Conservation (phyloP, 129 eudicot species). For the Saposhnikovia divaricata region DNA sequence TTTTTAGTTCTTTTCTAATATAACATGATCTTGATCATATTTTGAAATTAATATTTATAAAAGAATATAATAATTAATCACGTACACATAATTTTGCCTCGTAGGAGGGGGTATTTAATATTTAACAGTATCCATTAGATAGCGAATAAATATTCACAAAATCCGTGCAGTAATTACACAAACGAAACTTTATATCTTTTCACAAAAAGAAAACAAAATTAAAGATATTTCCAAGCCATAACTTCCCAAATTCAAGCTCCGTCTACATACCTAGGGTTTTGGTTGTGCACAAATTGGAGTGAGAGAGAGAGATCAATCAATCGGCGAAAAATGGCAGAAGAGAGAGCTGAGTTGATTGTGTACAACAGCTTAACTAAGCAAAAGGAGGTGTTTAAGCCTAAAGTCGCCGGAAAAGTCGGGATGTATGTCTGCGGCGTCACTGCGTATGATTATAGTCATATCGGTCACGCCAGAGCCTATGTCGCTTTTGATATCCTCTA, state of each 20-base stretch:
- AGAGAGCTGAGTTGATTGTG: not conserved
- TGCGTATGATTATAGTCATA: slow-evolving; percentile 15
- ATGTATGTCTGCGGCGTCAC: slow-evolving; percentile 23
- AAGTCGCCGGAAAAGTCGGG: slow-evolving; percentile 17
- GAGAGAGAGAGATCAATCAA: not conserved
- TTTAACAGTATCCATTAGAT: not conserved
- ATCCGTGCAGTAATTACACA: not conserved
- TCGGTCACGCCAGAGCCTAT: slow-evolving; percentile 15
- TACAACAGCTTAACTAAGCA: slow-evolving; percentile 12
- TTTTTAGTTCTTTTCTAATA: no score
- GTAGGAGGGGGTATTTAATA: no score
- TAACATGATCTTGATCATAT: no score
- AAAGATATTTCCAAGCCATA: not conserved
- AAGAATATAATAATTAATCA: no score
- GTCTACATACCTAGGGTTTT: not conserved
- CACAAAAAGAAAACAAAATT: not conserved
- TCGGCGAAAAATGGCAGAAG: not conserved
- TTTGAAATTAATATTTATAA: no score
- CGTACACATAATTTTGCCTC: no score
- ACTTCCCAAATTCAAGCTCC: not conserved
- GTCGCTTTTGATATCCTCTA: slow-evolving; percentile 17
- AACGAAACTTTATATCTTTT: no score
- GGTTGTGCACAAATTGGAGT: not conserved
- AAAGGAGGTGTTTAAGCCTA: slow-evolving; percentile 16
- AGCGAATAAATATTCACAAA: no score